Conservation (phyloP, 1,284 basidiomycete species). For the Sutorius eximius region DNA sequence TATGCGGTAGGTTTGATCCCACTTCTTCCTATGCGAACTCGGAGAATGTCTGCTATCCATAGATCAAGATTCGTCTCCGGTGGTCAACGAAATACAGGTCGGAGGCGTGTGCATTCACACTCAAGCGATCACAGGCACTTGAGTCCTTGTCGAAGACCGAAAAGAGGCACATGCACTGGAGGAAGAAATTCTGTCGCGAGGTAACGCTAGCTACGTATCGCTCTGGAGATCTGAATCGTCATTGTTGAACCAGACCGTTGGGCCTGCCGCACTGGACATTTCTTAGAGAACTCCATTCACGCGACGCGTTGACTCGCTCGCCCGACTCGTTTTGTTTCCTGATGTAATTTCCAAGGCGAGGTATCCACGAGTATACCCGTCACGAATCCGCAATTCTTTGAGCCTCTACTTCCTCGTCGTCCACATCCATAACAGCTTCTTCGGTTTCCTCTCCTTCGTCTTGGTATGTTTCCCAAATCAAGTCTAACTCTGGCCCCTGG, state of each 20-base stretch:
- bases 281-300: constrained; percentile 7
- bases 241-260: constrained; percentile 19
- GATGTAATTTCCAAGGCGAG: neutral
- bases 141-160: constrained; percentile 30
- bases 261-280: constrained; percentile 17
- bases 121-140: constrained; percentile 44
- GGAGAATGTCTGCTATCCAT: neutral
- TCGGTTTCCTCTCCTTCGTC: constrained; percentile 45
- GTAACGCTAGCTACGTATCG: constrained; percentile 21
- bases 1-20: constrained; percentile 11
- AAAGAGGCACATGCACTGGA: constrained; percentile 39
- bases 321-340: neutral
- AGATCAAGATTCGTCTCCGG: constrained; percentile 44
- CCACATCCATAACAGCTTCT: constrained; percentile 53
- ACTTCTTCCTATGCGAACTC: neutral
- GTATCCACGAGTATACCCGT: constrained; percentile 6
- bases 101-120: constrained; percentile 55
- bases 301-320: neutral
- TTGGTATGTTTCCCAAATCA: constrained; percentile 68
- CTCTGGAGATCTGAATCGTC: constrained; percentile 1
- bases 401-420: constrained; percentile 34
- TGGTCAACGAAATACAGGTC: constrained; percentile 48
- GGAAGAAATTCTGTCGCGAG: constrained; percentile 45
- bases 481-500: constrained; percentile 74
- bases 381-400: constrained; percentile 26